Evolutionary conservation across 139 green algal species (phyloP).

Genomic region (Yamagishiella unicocca): DNA sequence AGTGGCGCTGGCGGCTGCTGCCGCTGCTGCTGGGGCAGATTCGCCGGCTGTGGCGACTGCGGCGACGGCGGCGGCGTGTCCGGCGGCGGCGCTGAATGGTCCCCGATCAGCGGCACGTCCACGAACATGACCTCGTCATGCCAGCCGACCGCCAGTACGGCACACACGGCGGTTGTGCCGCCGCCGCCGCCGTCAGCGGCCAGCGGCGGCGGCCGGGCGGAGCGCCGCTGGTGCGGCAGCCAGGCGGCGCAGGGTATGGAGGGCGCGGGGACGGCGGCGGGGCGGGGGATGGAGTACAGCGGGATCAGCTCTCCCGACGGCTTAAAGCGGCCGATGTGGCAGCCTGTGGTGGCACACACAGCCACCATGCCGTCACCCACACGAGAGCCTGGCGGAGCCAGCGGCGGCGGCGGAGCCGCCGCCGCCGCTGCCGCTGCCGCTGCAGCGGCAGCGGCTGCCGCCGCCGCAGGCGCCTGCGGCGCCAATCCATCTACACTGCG

Average conservation of each 20-base stretch:
- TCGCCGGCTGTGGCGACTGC: neutral
- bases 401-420: constrained; percentile 34
- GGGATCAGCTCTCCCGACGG: constrained; percentile 56
- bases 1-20: neutral
- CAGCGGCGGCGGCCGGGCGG: constrained; percentile 2
- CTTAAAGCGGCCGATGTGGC: constrained; percentile 62
- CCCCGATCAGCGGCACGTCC: constrained; percentile 67
- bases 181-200: neutral
- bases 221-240: constrained; percentile 53
- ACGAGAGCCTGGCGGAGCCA: neutral
- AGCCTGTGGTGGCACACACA: constrained; percentile 45
- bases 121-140: constrained; percentile 57
- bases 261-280: constrained; percentile 6
- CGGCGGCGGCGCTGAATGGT: constrained; percentile 42
- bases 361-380: constrained; percentile 66
- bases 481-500: too few species aligned
- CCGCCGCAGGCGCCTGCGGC: neutral
- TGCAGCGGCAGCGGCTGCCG: constrained; percentile 18
- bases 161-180: constrained; percentile 17
- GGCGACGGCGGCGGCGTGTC: neutral
- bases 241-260: constrained; percentile 47
- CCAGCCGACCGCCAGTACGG: constrained; percentile 61
- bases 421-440: neutral
- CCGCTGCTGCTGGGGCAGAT: neutral
- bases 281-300: constrained; percentile 58